Base-by-base conservation (phyloP, 164 flowering plant genomes). In the Malania oleifera region DNA sequence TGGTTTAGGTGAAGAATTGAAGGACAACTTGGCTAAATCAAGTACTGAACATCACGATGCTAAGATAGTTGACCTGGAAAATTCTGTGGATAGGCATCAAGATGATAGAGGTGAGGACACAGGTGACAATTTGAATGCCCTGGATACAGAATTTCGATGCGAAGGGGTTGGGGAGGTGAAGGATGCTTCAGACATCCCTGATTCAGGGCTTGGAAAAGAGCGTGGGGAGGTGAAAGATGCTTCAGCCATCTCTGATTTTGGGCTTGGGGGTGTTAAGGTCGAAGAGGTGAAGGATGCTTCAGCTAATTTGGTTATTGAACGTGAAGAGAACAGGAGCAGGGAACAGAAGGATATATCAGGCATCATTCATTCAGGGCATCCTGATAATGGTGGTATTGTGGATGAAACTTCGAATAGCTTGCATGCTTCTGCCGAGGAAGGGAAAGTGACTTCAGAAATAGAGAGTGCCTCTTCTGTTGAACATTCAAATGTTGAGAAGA, bases 371-470 rank as follows among this genome's bases (percentile, higher is more conserved):
- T 28, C 69, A 20, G 46, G 49, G 38, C 28, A 50, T 37, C 20
- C 28, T 40, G 56, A 25, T 5, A 67, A 55, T 53, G 40, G 22
- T 56, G 15, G 22, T 56, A 59, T 46, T 61, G 28, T 10, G 12
- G 43, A 65, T 5, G 24, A 26, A 10, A 40, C 27, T 50, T 64
- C 60, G 28, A 26, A 59, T 70, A 59, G 54, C 10, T 3, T 28
- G 2, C 65, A 27, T 57, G 11, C 52, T 47, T 35, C 71, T 44
- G 44, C 48, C 29, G 73, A 68, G 34, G 64, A 62, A 14, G 50
- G 28, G 63, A 13, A 15, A 31, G 64, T 49, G 7, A 56, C 40
- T 29, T 18, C 52, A 58, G 67, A 51, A 43, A 49, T 12, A 23
- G 61, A 50, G n/a, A 65, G 29, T 28, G 50, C 60, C 15, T 47